Evolutionary conservation across 495 filamentous ascomycete species (phyloP), one percentile per base, ranked within the genome.

Genomic region (Immersiella caudata): DNA sequence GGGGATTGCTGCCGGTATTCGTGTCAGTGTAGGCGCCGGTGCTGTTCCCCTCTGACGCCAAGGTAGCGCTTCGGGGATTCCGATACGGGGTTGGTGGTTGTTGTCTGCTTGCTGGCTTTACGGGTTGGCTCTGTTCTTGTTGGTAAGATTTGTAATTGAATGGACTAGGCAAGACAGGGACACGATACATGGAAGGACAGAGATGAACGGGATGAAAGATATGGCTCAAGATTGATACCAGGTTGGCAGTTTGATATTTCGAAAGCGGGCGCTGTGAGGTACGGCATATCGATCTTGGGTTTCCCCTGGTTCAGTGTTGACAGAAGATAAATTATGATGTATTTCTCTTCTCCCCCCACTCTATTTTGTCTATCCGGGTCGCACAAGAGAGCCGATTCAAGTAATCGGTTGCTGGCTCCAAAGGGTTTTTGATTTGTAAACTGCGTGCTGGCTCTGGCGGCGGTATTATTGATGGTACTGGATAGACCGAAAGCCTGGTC

Each of bases 201-300:
- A 8, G 29, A 33, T 33, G 29, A 8, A 46, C 16, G 6, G 14
- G 4, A 46, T 46, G 40, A 12, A 22, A 55, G 27, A 27, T n/a
- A 59, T 26, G n/a, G n/a, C n/a, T n/a, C n/a, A 11, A 20, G 25
- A 9, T 9, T 33, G 25, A 59, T 59, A 59, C 56, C 56, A 59
- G 56, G 56, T 59, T 33, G 56, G 56, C 56, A 59, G 25, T 59
- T 33, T 59, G 25, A 59, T 59, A 8, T 26, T 33, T 55, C 2
- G 52, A 26, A 54, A n/a, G 20, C 24, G 52, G n/a, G 24, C n/a
- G 20, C 9, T 6, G 7, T 12, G 14, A 6, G 52, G 21, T 26
- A 22, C 24, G 52, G 21, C n/a, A n/a, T 55, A 55, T 2, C 14
- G 21, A 22, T 2, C 2, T 24, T 55, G 2, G 14, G 52, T 2